Evolutionary conservation across 225 moss, liverwort and hornwort genomes (phyloP).

Genomic region (Bryum argenteum): DNA sequence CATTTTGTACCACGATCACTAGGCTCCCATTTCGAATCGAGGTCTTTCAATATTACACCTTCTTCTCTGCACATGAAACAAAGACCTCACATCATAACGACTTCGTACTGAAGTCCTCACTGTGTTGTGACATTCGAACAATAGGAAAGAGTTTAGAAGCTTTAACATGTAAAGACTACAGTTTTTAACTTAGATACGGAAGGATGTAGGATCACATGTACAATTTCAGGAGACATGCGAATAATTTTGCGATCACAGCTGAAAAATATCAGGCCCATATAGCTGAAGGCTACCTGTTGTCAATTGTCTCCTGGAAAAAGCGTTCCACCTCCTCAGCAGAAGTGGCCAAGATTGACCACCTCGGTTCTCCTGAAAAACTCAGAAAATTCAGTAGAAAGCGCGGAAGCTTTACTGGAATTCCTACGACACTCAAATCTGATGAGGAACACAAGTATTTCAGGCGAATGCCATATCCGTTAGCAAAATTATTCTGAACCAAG

Average conservation of each 20-base stretch:
- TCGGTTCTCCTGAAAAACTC: constrained; percentile 56
- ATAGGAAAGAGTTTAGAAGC: constrained; percentile 1
- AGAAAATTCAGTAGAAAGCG: background rate
- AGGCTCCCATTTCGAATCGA: constrained; percentile 99
- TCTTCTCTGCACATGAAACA: constrained; percentile 63
- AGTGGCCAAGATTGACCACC: constrained; percentile 70
- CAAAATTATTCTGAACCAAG: constrained; percentile 3
- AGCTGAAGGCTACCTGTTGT: constrained; percentile 59
- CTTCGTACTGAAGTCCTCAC: background rate
- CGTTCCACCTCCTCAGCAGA: constrained; percentile 71
- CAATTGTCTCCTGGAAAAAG: constrained; percentile 76
- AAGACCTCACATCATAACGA: constrained; percentile 4
- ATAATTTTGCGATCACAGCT: background rate
- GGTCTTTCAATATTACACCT: constrained; percentile 87
- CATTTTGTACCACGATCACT: constrained; percentile 83
- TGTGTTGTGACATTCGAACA: background rate
- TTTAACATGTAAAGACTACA: background rate
- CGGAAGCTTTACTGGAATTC: background rate
- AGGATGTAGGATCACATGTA: background rate
- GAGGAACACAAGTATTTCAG: constrained; percentile 4
- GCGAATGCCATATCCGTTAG: background rate
- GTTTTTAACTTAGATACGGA: background rate
- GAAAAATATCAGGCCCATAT: background rate
- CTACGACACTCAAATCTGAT: background rate
- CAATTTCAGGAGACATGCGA: background rate